phyloP scores from a whole-genome alignment of 2,329 filamentous ascomycete genomes.

The Colletotrichum gloeosporioides region DNA sequence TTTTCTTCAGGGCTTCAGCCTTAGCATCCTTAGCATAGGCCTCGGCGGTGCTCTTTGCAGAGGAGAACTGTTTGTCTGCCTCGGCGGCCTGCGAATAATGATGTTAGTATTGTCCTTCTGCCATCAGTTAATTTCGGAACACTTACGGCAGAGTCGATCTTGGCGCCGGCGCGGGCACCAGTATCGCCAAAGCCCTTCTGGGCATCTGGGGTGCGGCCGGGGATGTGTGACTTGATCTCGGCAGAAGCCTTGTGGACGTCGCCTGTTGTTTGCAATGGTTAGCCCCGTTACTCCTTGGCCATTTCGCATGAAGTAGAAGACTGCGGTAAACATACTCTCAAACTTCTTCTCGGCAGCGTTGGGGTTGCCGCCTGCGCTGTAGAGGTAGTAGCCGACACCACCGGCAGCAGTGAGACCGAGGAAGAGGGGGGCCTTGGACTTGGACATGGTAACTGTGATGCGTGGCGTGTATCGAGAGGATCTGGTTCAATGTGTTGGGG shows the following conservation, averaged over 20 bases:
- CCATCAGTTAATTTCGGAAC: not conserved
- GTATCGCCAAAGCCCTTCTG: slow-evolving; percentile 65
- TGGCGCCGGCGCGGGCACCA: slow-evolving; percentile 59
- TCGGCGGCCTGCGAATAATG: slow-evolving; percentile 58
- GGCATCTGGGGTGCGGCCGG: slow-evolving; percentile 64
- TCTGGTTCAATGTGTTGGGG: not conserved
- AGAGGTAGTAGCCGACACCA: slow-evolving; percentile 88
- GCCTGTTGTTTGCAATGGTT: slow-evolving; percentile 53
- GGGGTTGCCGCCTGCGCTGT: slow-evolving; percentile 80
- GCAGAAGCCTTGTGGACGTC: slow-evolving; percentile 75
- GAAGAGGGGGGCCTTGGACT: slow-evolving; percentile 51
- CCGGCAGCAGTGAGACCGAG: slow-evolving; percentile 69
- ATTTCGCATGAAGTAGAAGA: not conserved
- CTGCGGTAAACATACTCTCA: slow-evolving; percentile 67
- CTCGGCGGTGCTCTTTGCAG: slow-evolving; percentile 66
- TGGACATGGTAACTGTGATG: slow-evolving; percentile 45
- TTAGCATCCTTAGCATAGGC: slow-evolving; percentile 67
- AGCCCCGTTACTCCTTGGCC: not conserved
- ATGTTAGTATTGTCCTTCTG: not conserved
- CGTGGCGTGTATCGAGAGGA: not conserved
- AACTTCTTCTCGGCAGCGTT: slow-evolving; percentile 86
- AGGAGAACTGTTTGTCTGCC: slow-evolving; percentile 66
- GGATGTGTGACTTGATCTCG: slow-evolving; percentile 70
- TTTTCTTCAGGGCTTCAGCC: slow-evolving; percentile 70
- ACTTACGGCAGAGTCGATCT: slow-evolving; percentile 74